Percentiles rank a stretch among this genome's conserved stretches.
These are phyloP conservation scores for Cryptococcus sp. DNA, from an alignment of 1,284 basidiomycete species.

Conservation along the genomic window DNA sequence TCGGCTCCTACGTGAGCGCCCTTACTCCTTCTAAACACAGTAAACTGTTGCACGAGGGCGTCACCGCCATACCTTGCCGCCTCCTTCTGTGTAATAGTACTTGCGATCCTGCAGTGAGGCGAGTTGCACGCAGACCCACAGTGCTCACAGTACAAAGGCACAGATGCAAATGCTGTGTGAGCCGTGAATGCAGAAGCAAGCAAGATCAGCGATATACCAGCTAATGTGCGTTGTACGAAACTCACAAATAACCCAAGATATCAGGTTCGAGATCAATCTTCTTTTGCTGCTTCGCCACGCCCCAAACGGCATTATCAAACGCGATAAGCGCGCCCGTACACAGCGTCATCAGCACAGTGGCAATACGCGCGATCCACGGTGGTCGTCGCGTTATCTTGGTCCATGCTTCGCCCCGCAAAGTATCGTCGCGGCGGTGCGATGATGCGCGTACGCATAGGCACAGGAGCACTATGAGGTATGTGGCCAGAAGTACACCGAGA, in stretches of 20 bases:
- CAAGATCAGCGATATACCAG: not conserved
- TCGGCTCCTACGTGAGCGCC: no score
- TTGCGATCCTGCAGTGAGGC: slow-evolving; percentile 16
- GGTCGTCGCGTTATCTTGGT: slow-evolving; percentile 2
- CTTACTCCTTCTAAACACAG: no score
- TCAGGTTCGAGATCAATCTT: slow-evolving; percentile 15
- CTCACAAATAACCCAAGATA: slow-evolving; percentile 33
- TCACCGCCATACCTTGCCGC: slow-evolving; percentile 6
- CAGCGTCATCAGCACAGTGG: slow-evolving; percentile 12
- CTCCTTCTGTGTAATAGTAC: slow-evolving; percentile 10
- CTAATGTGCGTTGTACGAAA: not conserved
- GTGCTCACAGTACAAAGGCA: slow-evolving; percentile 10
- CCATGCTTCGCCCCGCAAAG: slow-evolving; percentile 4
- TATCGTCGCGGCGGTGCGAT: not conserved
- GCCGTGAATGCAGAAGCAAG: no score
- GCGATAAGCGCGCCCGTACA: slow-evolving; percentile 8
- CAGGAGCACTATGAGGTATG: slow-evolving; percentile 17
- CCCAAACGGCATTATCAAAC: slow-evolving; percentile 24
- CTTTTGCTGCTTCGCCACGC: slow-evolving; percentile 5
- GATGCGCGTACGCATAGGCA: not conserved
- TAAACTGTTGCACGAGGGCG: not conserved
- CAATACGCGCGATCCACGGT: not conserved
- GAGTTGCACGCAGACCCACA: slow-evolving; percentile 21
- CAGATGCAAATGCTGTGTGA: slow-evolving; percentile 17
- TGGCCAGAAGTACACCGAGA: slow-evolving; percentile 20